Evolutionary conservation across 176 grass and related monocot species (phyloP), one percentile per base, ranked within the genome.

Genomic region (Zoysia pacifica): DNA sequence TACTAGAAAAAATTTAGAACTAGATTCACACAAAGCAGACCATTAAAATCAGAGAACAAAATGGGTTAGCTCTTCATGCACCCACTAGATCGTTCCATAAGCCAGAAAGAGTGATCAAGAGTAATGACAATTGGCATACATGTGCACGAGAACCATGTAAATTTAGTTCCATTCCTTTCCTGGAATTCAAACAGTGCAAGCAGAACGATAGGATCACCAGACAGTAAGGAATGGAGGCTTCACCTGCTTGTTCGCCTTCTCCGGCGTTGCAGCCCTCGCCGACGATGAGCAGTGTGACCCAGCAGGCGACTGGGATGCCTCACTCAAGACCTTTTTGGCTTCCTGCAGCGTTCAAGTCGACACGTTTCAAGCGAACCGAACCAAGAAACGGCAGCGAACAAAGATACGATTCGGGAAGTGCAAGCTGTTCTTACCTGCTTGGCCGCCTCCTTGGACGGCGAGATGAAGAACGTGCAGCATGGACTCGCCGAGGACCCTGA

Each of bases 401-500:
- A 51, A 58, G 50, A 43, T 28, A 28, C 0, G 28, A 69, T 50
- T 51, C 79, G 50, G 72, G 56, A 81, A 62, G 10, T 20, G 44
- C 37, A 52, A 9, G 54, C 49, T 19, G 28, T 14, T 14, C 37
- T 16, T 63, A 72, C 79, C 68, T 71, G 67, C 79, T 62, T 71
- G 28, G 41, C 54, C 54, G 79, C 66, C 43, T 81, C 66, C 79
- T 72, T 72, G 68, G 67, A 3, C 37, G 70, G 80, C 48, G 70
- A 83, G 18, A 70, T 28, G 40, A 67, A 54, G 70, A 74, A 83
- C 70, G 50, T 16, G 63, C 70, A 83, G 70, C 80, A 83, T 61
- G 80, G 70, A 13, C 28, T 28, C 28, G 28, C 28, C 28, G 28
- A 28, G 28, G 28, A 28, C 28, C 28, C 28, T 28, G 28, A 28